Evolutionary conservation across 768 basidiomycete genomes (phyloP).

Genomic region (Mycena sanguinolenta): DNA sequence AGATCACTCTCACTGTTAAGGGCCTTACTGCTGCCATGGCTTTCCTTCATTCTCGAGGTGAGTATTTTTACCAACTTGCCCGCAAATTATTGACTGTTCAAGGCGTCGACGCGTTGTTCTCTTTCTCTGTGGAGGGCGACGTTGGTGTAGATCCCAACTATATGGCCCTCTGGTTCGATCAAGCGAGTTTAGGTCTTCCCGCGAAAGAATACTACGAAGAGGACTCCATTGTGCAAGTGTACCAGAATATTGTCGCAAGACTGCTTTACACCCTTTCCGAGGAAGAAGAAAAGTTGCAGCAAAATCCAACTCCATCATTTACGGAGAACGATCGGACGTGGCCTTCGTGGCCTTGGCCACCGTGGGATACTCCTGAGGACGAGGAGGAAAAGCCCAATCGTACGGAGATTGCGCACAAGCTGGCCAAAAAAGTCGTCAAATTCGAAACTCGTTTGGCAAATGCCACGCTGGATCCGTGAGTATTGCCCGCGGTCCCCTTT

Average conservation of each 20-base stretch:
- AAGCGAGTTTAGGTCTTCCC: slow-evolving; percentile 85
- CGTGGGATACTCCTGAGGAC: slow-evolving; percentile 81
- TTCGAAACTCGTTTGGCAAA: slow-evolving; percentile 86
- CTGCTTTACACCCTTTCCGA: slow-evolving; percentile 73
- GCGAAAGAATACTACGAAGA: slow-evolving; percentile 97
- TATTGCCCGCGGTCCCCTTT: slow-evolving; percentile 1
- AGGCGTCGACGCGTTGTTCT: slow-evolving; percentile 86
- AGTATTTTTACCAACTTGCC: slow-evolving; percentile 26
- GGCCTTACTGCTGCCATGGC: slow-evolving; percentile 87
- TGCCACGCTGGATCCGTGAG: slow-evolving; percentile 85
- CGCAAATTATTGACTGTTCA: slow-evolving; percentile 6
- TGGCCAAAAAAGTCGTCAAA: slow-evolving; percentile 78
- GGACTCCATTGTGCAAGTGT: slow-evolving; percentile 73
- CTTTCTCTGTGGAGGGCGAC: slow-evolving; percentile 91
- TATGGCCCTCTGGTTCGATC: slow-evolving; percentile 90
- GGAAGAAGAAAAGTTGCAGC: slow-evolving; percentile 54
- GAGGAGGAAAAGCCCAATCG: slow-evolving; percentile 65
- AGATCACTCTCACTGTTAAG: slow-evolving; percentile 58
- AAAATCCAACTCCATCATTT: slow-evolving; percentile 24
- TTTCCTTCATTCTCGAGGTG: slow-evolving; percentile 90
- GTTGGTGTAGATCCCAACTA: slow-evolving; percentile 86
- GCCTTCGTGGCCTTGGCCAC: slow-evolving; percentile 91
- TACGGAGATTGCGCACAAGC: slow-evolving; percentile 66
- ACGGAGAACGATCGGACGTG: slow-evolving; percentile 61
- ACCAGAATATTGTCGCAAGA: slow-evolving; percentile 75